These are phyloP conservation scores for Chenopodium album DNA, from an alignment of 148 eudicot genomes.

Conservation along the genomic window DNA sequence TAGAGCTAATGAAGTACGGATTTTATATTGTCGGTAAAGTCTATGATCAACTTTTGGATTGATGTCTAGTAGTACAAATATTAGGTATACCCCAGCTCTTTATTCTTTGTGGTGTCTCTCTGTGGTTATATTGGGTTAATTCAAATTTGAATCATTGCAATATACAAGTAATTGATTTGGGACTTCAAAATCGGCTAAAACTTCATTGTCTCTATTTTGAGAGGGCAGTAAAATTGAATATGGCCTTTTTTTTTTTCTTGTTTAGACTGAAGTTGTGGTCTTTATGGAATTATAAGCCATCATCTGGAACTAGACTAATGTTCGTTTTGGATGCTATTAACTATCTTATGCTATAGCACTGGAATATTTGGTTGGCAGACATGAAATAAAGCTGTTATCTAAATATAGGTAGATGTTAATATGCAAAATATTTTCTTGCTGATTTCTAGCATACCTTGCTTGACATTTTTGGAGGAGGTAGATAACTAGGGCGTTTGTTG, in stretches of 20 bases:
- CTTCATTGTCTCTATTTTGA: neutral
- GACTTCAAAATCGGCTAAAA: neutral
- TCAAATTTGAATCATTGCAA: neutral
- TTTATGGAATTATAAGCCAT: neutral
- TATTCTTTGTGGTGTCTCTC: neutral
- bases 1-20: neutral
- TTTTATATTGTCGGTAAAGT: neutral
- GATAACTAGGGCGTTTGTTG: too few species aligned
- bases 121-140: neutral
- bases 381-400: too few species aligned
- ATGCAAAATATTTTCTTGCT: too few species aligned
- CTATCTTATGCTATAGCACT: too few species aligned
- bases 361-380: too few species aligned
- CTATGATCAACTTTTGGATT: neutral
- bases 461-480: too few species aligned
- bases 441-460: too few species aligned
- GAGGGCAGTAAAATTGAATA: neutral
- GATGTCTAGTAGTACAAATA: neutral
- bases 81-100: neutral
- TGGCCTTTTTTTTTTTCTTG: neutral
- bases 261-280: neutral
- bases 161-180: neutral
- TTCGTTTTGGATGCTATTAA: neutral
- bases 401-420: too few species aligned
- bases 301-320: neutral